phyloP scores from a whole-genome alignment of 2,329 filamentous ascomycete species.

The Plenodomus tracheiphilus region DNA sequence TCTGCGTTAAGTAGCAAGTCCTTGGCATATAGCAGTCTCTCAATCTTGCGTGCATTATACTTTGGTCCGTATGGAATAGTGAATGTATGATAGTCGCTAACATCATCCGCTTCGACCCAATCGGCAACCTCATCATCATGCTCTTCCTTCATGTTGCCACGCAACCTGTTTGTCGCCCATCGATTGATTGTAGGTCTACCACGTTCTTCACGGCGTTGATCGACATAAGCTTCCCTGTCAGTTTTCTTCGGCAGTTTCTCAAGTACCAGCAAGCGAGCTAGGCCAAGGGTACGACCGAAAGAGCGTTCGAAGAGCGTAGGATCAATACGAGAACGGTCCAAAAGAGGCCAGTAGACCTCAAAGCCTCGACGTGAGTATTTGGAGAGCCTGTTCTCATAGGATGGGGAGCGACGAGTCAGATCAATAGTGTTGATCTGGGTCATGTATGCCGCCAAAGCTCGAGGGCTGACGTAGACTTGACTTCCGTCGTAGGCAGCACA shows the following conservation, averaged over 20 bases:
- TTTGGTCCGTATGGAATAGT: conserved; percentile 67
- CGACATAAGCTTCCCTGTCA: conserved; percentile 71
- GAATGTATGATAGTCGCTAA: conserved; percentile 73
- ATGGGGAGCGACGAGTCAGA: conserved; percentile 76
- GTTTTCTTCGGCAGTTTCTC: conserved; percentile 73
- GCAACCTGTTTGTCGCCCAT: conserved; percentile 46
- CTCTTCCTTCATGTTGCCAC: conserved; percentile 74
- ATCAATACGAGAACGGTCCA: conserved; percentile 76
- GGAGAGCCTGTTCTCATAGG: conserved; percentile 83
- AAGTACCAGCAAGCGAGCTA: conserved; percentile 77
- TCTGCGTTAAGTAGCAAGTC: conserved; percentile 81
- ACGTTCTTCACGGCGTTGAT: conserved; percentile 70
- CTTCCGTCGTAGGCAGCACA: conserved; percentile 79
- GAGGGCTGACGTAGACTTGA: conserved; percentile 77
- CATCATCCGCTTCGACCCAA: conserved; percentile 76
- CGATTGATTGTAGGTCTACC: conserved; percentile 64
- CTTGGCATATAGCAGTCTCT: conserved; percentile 79
- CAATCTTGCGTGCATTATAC: conserved; percentile 67
- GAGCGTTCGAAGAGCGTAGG: conserved; percentile 86
- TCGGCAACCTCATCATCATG: conserved; percentile 82
- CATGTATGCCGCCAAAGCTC: conserved; percentile 76
- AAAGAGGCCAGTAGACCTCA: conserved; percentile 76
- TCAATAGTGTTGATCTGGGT: conserved; percentile 83
- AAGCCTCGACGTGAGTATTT: conserved; percentile 83
- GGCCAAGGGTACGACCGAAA: conserved; percentile 73